Base-by-base conservation (phyloP, 2,329 filamentous ascomycete species). In the Colletotrichum zoysiae region DNA sequence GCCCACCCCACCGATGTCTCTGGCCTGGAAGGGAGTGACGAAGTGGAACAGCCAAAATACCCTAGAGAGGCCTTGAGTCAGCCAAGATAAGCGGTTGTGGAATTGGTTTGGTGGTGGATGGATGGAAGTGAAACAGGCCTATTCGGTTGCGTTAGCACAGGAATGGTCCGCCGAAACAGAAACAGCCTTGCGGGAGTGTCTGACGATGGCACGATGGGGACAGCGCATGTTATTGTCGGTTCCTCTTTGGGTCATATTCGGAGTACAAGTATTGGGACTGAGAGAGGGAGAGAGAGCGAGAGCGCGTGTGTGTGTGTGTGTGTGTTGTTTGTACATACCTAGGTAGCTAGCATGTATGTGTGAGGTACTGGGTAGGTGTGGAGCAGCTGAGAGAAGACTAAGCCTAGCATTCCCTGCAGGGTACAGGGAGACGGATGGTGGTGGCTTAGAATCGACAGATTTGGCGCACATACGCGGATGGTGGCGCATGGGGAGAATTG, bases 401-500 rank as follows among this genome's bases (percentile, higher is more conserved):
- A 35, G n/a, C 55, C 23, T 58, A 58, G 55, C 35, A 35, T 42
- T 42, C 63, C n/a, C 33, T 50, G 55, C 60, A 46, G 40, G 66
- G 51, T 55, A 60, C 40, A 50, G 62, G 33, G 65, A 56, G 61
- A 56, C 38, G 61, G 38, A 48, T n/a, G 64, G 64, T 53, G 68
- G 68, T 71, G 68, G 64, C 68, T 71, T 46, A 70, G 38, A 61
- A 62, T 71, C 64, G 57, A 71, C 57, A 67, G 56, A 67, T 51
- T 42, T 61, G 50, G 40, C 50, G 48, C 46, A 67, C 48, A 60
- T 70, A 46, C 26, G 26, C 67, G 58, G 61, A 48, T 57, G 66
- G 38, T 40, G 60, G 51, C n/a, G 23, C 42, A 65, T 23, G 38
- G 40, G 20, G 26, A n/a, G n/a, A 38, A 40, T 20, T 35, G 63